phyloP scores from a whole-genome alignment of 305 asterid genomes.

The Fraxinus dipetala region DNA sequence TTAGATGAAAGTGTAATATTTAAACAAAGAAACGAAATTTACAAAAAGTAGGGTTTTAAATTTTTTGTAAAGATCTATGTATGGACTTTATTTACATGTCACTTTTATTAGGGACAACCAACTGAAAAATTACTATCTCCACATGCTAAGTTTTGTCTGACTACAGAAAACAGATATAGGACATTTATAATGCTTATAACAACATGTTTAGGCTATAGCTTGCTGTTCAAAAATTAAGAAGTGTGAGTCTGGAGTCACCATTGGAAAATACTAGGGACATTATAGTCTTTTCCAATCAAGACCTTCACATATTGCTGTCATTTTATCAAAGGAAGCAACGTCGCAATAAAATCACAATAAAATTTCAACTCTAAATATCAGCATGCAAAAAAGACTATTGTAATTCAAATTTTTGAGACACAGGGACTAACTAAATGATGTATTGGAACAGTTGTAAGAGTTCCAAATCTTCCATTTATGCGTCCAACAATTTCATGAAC shows the following conservation, averaged over 20 bases:
- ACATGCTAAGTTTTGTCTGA: background rate
- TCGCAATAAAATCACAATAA: background rate
- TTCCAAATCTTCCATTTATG: slow-evolving; percentile 64
- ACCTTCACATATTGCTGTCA: background rate
- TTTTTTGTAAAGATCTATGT: background rate
- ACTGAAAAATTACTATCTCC: background rate
- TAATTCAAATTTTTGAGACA: slow-evolving; percentile 8
- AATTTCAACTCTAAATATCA: slow-evolving; percentile 12
- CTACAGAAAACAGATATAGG: background rate
- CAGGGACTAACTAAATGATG: slow-evolving; percentile 52
- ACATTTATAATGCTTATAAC: background rate
- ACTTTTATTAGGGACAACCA: background rate
- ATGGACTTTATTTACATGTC: background rate
- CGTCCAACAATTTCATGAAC: slow-evolving; percentile 73
- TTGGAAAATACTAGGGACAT: background rate
- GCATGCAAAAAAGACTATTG: background rate
- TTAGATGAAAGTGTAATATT: background rate
- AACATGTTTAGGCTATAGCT: background rate
- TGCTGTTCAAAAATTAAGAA: background rate
- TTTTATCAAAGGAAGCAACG: background rate
- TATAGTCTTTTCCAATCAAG: background rate
- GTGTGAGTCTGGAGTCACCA: background rate
- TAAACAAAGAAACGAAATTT: background rate
- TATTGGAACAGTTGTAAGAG: slow-evolving; percentile 59
- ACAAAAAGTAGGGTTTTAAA: background rate